Base-by-base conservation (phyloP, 2,329 filamentous ascomycete genomes). In the Phialocephala sp. region DNA sequence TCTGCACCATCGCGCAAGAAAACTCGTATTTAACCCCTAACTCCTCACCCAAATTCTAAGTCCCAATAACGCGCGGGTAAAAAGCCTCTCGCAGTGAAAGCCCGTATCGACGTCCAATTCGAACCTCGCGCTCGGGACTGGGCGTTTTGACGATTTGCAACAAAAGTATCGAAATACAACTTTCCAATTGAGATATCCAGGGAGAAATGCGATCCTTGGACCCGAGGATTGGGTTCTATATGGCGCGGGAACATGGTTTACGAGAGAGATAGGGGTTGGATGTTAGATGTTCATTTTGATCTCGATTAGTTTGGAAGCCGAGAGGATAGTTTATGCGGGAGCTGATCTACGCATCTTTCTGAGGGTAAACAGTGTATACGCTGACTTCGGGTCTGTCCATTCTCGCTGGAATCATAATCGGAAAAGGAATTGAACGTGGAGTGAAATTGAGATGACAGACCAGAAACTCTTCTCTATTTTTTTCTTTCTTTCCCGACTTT, bases 101-200 rank as follows among this genome's bases (percentile, higher is more conserved):
- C 45, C 35, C 52, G 52, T 55, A 55, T 20, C 24, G 14, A 35
- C 24, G 5, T 8, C 52, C 52, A 55, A 37, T 36, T 6, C 18
- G 2, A 35, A 55, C 11, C 52, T 36, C 24, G 14, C 24, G 24
- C 20, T 55, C 52, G 52, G 52, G 22, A 55, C 32, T 18, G n/a
- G n/a, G 15, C 52, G 15, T 55, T 55, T 36, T 55, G 52, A 50
- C 52, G 52, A 55, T n/a, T 35, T 55, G 52, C 52, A 55, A 55
- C 52, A 55, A 55, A 35, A 55, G 12, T 20, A 18, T 55, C 24
- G n/a, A 2, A 43, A 43, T 6, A 2, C 2, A 27, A 9, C 14
- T 54, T 6, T 54, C 47, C n/a, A 20, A 15, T 54, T 18, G 47
- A 20, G 12, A 43, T 8, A 43, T n/a, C n/a, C n/a, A n/a, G 41